Evolutionary conservation across 495 filamentous ascomycete species (phyloP).

Genomic region (Lasiosphaeris hirsuta): DNA sequence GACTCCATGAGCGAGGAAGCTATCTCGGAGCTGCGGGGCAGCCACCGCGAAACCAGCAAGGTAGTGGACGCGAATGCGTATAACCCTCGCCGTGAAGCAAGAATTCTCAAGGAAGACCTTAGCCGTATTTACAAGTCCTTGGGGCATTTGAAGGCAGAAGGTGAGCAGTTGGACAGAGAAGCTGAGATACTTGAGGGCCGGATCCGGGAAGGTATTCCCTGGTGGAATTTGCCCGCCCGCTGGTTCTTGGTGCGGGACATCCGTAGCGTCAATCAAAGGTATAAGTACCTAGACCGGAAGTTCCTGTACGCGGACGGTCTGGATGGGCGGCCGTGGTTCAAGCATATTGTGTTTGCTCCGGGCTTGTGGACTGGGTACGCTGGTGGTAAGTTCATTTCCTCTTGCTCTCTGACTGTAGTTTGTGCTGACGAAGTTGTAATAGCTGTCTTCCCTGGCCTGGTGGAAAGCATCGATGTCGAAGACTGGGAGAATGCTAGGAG

Average conservation of each 20-base stretch:
- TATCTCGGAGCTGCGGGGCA: conserved; percentile 51
- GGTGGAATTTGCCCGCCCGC: conserved; percentile 76
- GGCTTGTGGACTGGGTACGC: conserved; percentile 87
- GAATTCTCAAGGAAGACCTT: conserved; percentile 50
- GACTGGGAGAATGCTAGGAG: conserved; percentile 70
- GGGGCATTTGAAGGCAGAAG: conserved; percentile 54
- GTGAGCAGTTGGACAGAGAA: conserved; percentile 55
- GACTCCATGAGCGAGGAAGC: conserved; percentile 36
- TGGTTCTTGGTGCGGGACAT: conserved; percentile 60
- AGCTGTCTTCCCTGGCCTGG: conserved; percentile 78
- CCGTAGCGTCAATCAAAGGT: conserved; percentile 62
- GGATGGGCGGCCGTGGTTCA: conserved; percentile 85
- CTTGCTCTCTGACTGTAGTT: conserved; percentile 16
- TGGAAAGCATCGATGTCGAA: conserved; percentile 74
- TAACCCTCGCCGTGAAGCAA: conserved; percentile 17
- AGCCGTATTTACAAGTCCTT: conserved; percentile 43
- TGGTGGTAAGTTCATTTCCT: conserved; percentile 47
- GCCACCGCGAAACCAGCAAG: conserved; percentile 43
- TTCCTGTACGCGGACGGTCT: conserved; percentile 76
- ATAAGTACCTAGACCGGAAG: conserved; percentile 76
- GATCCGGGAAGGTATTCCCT: conserved; percentile 66
- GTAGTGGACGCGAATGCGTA: conserved; percentile 31
- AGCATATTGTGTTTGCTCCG: conserved; percentile 88
- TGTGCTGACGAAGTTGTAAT: background rate
- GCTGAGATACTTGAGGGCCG: conserved; percentile 63